These are phyloP conservation scores for Cercospora zeina DNA, from an alignment of 2,329 filamentous ascomycete species.

Conservation along the genomic window DNA sequence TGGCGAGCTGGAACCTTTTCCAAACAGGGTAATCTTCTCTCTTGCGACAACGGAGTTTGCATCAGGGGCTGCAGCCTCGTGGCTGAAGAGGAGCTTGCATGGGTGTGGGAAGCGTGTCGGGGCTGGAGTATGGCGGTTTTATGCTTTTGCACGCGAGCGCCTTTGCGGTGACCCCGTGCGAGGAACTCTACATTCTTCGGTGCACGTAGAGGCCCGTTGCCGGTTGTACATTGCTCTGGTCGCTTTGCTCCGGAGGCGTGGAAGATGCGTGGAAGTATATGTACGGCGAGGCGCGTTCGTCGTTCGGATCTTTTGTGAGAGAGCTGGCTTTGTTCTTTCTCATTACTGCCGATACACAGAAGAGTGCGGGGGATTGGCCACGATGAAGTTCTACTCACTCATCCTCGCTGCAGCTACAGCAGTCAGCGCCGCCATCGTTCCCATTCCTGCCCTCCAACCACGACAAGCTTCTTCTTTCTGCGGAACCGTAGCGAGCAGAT, in stretches of 20 bases:
- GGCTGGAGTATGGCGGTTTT: not conserved
- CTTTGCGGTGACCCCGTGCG: constrained; percentile 4
- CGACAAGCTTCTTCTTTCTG: constrained; percentile 11
- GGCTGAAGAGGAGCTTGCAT: not conserved
- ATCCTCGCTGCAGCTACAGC: constrained; percentile 11
- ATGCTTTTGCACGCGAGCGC: not conserved
- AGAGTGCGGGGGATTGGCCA: not conserved
- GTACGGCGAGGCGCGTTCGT: not conserved
- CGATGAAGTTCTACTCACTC: constrained; percentile 10
- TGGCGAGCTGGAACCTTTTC: not conserved
- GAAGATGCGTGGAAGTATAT: not conserved
- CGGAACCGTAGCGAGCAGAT: constrained; percentile 1
- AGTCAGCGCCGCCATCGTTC: not conserved
- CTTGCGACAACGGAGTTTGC: not conserved
- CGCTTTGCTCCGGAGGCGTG: not conserved
- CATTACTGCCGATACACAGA: not conserved
- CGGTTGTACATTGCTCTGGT: not conserved
- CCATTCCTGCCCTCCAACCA: not conserved
- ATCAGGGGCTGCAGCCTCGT: not conserved
- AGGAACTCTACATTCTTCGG: not conserved
- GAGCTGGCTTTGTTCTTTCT: not conserved
- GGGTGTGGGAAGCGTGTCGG: not conserved
- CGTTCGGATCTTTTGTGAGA: not conserved
- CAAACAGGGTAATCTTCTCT: not conserved
- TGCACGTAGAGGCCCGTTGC: not conserved